Conservation (phyloP, 106 monocot genomes). For the Phalaenopsis aphrodite region DNA sequence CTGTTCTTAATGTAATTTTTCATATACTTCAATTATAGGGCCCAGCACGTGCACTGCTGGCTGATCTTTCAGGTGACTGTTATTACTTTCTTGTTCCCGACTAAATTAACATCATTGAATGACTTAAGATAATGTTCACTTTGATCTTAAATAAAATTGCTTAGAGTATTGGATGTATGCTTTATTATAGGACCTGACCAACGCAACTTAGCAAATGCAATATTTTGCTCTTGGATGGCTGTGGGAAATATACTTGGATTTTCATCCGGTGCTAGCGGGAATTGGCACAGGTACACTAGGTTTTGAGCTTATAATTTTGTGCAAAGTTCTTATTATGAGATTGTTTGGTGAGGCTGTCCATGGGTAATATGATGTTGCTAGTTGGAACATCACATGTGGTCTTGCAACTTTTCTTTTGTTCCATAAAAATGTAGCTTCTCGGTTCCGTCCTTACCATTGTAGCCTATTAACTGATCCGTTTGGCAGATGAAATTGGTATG, state of each 20-base stretch:
- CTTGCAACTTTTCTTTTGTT: no score
- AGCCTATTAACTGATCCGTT: no score
- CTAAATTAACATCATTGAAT: neutral
- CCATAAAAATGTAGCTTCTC: no score
- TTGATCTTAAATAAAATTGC: neutral
- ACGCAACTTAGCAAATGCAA: constrained; percentile 83
- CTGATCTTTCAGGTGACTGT: constrained; percentile 86
- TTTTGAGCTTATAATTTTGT: neutral
- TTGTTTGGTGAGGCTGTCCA: no score
- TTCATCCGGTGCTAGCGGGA: constrained; percentile 82
- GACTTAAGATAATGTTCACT: neutral
- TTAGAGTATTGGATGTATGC: constrained; percentile 1
- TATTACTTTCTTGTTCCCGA: neutral
- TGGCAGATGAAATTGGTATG: no score
- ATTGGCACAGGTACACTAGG: constrained; percentile 74
- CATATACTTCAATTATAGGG: constrained; percentile 43
- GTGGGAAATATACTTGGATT: constrained; percentile 96
- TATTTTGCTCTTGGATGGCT: constrained; percentile 99
- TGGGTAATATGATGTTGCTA: no score
- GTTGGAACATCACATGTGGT: no score
- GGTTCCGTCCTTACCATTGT: no score
- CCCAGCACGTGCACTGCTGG: constrained; percentile 94
- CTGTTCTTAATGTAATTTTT: neutral
- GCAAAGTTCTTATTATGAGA: neutral
- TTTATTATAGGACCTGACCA: constrained; percentile 65